A percentile compares a stretch with the other conserved stretches of the same genome.
These are phyloP conservation scores for Cyclotella cryptica DNA, from an alignment of 108 stramenopile species.

Conservation along the genomic window DNA sequence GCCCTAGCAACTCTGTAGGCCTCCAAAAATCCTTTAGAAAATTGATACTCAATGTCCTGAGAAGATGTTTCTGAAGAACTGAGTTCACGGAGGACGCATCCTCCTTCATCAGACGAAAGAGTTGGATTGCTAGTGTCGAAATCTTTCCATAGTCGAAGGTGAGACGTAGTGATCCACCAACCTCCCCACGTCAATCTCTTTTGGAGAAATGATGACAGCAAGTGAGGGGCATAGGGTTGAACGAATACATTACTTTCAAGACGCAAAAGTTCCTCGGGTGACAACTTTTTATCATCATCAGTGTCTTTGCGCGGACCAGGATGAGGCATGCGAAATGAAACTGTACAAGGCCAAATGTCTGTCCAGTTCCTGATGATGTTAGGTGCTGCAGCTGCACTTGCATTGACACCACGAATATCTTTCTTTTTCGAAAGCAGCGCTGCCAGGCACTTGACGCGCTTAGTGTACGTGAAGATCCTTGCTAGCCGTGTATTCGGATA, in stretches of 20 bases:
- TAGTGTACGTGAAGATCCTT: constrained; percentile 29
- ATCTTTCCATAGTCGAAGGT: constrained; percentile 32
- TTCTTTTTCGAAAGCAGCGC: constrained; percentile 16
- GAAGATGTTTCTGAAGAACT: neutral
- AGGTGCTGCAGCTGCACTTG: neutral
- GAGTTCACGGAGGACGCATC: constrained; percentile 24
- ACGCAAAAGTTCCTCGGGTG: constrained; percentile 9
- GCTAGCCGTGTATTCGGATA: constrained; percentile 16
- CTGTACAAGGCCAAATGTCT: constrained; percentile 29
- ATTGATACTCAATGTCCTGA: constrained; percentile 8
- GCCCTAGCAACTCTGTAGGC: constrained; percentile 27
- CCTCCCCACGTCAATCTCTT: constrained; percentile 35
- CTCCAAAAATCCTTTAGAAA: constrained; percentile 17
- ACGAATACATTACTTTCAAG: constrained; percentile 33
- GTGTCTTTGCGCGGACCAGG: neutral
- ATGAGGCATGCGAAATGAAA: constrained; percentile 30
- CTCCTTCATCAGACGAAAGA: neutral
- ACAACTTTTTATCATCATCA: neutral
- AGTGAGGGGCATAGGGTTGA: constrained; percentile 33
- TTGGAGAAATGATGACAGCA: constrained; percentile 25
- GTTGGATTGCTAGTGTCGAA: constrained; percentile 8
- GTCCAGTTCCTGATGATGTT: constrained; percentile 17
- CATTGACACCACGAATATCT: neutral
- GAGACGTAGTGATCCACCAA: constrained; percentile 21
- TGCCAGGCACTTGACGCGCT: constrained; percentile 25